Conservation (phyloP, 805 yeast species). For the Kluyveromyces dobzhanskii region DNA sequence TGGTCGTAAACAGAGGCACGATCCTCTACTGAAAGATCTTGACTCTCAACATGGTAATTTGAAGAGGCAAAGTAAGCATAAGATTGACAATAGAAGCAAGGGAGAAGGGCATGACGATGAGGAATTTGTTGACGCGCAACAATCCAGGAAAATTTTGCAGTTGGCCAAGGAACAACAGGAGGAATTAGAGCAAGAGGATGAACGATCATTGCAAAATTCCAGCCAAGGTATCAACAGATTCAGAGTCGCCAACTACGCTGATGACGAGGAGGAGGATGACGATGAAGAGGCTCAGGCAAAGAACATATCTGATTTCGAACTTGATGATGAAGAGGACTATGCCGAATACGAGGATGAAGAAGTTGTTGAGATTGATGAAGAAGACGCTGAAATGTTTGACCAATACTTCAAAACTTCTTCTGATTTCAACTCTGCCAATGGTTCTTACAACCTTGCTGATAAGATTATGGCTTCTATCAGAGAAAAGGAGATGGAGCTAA, state of each 20-base stretch:
- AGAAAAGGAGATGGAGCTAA: constrained; percentile 48
- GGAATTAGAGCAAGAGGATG: constrained; percentile 70
- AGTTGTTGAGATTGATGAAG: constrained; percentile 59
- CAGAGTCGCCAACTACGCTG: constrained; percentile 31
- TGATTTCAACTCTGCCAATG: constrained; percentile 31
- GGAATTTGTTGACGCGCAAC: constrained; percentile 65
- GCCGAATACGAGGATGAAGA: constrained; percentile 48
- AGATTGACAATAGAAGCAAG: constrained; percentile 32
- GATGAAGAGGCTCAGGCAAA: constrained; percentile 34
- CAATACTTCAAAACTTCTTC: constrained; percentile 49
- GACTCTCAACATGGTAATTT: constrained; percentile 68
- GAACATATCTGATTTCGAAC: constrained; percentile 45
- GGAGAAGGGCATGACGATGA: constrained; percentile 42
- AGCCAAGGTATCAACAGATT: constrained; percentile 27
- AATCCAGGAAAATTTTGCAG: constrained; percentile 78
- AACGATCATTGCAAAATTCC: constrained; percentile 22
- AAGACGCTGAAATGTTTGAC: constrained; percentile 79
- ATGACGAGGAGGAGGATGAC: constrained; percentile 47
- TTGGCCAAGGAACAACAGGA: constrained; percentile 91
- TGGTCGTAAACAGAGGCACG: constrained; percentile 58
- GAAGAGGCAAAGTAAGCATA: constrained; percentile 34
- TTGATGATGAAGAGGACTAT: constrained; percentile 34
- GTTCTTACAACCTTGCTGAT: constrained; percentile 73
- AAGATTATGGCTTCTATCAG: constrained; percentile 85
- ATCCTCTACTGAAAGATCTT: constrained; percentile 71